phyloP scores from a whole-genome alignment of 1,284 basidiomycete species.

The Tilletia horrida region DNA sequence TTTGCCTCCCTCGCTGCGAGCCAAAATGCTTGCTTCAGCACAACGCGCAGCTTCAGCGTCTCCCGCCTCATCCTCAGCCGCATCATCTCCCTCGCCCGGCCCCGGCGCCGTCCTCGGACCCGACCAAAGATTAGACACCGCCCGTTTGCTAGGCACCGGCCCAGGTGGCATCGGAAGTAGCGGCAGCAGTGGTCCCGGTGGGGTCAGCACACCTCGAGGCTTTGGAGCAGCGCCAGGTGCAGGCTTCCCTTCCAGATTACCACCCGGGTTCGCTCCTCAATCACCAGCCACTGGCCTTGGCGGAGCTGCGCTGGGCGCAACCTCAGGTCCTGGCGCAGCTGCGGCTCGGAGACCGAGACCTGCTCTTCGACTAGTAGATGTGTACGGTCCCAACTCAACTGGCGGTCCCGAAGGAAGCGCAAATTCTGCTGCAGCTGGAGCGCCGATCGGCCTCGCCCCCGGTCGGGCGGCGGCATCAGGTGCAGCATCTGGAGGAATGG shows the following conservation, averaged over 20 bases:
- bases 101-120: constrained; percentile 32
- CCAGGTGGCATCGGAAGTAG: constrained; percentile 11
- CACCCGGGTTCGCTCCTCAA: constrained; percentile 5
- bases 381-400: constrained; percentile 20
- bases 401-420: neutral
- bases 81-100: constrained; percentile 2
- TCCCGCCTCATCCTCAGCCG: neutral
- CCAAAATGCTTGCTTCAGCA: constrained; percentile 16
- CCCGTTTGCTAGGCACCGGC: constrained; percentile 28
- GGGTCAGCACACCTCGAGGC: neutral
- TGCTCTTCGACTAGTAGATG: constrained; percentile 44
- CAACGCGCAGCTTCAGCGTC: constrained; percentile 11
- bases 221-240: constrained; percentile 11
- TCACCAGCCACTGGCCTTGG: constrained; percentile 55
- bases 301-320: constrained; percentile 33
- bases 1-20: constrained; percentile 8
- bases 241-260: constrained; percentile 27
- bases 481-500: constrained; percentile 62
- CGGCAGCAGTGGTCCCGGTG: neutral
- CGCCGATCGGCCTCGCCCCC: neutral
- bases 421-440: constrained; percentile 19
- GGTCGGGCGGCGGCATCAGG: neutral
- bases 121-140: constrained; percentile 42
- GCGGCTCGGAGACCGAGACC: constrained; percentile 32
- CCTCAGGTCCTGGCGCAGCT: constrained; percentile 21